Evolutionary conservation across 352 stramenopile species (phyloP).

Genomic region (Pythium diclinum): DNA sequence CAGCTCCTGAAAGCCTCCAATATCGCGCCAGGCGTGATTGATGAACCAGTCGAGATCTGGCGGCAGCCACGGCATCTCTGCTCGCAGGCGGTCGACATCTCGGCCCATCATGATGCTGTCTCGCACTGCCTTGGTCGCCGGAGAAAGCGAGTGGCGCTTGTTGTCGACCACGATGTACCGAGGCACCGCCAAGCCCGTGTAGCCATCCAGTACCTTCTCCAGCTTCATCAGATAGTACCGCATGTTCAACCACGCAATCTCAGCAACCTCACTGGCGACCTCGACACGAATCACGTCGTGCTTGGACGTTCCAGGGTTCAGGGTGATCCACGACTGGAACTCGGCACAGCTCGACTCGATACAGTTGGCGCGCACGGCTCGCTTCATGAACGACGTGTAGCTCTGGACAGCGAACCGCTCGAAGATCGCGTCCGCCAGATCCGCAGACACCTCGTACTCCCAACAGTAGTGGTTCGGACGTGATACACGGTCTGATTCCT

Average conservation of each 20-base stretch:
- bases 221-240: neutral
- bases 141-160: too few relatives aligned
- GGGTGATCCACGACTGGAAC: neutral
- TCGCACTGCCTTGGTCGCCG: neutral
- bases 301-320: neutral
- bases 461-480: too few relatives aligned
- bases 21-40: too few relatives aligned
- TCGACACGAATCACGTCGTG: conserved; percentile 1
- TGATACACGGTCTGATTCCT: too few relatives aligned
- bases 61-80: conserved; percentile 12
- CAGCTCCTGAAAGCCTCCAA: too few relatives aligned
- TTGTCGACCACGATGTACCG: conserved; percentile 1
- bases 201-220: conserved; percentile 5
- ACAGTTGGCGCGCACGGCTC: too few relatives aligned
- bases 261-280: neutral
- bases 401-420: too few relatives aligned
- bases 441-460: too few relatives aligned
- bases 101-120: conserved; percentile 17
- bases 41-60: conserved; percentile 20
- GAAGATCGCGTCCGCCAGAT: too few relatives aligned
- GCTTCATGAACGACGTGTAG: too few relatives aligned
- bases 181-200: neutral
- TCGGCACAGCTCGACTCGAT: neutral
- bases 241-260: neutral
- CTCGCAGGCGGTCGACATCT: conserved; percentile 1